These are phyloP conservation scores for Xerophyta viscosa DNA, from an alignment of 106 monocot species.

Conservation along the genomic window DNA sequence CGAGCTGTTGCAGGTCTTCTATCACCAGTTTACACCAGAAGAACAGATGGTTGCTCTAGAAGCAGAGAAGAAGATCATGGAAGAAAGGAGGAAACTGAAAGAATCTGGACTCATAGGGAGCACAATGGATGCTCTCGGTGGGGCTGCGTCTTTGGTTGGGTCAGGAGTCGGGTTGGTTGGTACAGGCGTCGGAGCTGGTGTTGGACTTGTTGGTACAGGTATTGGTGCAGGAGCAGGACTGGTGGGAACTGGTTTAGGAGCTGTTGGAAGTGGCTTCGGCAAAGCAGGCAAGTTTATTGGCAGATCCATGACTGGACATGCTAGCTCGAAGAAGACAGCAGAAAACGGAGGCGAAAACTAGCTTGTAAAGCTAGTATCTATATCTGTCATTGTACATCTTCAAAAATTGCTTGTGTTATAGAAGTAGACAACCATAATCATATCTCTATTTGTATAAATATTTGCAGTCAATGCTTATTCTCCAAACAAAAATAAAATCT, in stretches of 20 bases:
- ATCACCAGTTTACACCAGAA: slow-evolving; percentile 71
- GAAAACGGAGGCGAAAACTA: too few relatives aligned
- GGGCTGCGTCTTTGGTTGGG: slow-evolving; percentile 52
- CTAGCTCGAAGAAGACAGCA: slow-evolving; percentile 36
- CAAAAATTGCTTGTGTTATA: too few relatives aligned
- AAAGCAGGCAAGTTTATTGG: slow-evolving; percentile 84
- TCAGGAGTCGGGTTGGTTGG: slow-evolving; percentile 54
- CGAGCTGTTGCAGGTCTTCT: slow-evolving; percentile 38
- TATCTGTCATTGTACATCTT: too few relatives aligned
- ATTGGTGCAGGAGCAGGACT: slow-evolving; percentile 38
- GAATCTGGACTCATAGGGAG: slow-evolving; percentile 79
- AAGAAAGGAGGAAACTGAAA: slow-evolving; percentile 70
- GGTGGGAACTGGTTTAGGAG: slow-evolving; percentile 45
- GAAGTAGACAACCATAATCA: too few relatives aligned
- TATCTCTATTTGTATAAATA: too few relatives aligned
- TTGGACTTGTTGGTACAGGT: slow-evolving; percentile 37
- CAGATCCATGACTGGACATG: slow-evolving; percentile 34
- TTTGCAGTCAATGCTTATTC: too few relatives aligned
- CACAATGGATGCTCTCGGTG: slow-evolving; percentile 81
- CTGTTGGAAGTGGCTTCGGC: slow-evolving; percentile 50
- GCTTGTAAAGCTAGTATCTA: too few relatives aligned
- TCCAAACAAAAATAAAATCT: too few relatives aligned
- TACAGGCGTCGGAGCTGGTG: slow-evolving; percentile 40
- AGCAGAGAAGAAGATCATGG: slow-evolving; percentile 59
- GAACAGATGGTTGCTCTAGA: slow-evolving; percentile 58